Percentiles rank a stretch among this genome's conserved stretches.
Evolutionary conservation across 306 rosid genomes (phyloP).

Genomic region (Casuarina cunninghamiana): DNA sequence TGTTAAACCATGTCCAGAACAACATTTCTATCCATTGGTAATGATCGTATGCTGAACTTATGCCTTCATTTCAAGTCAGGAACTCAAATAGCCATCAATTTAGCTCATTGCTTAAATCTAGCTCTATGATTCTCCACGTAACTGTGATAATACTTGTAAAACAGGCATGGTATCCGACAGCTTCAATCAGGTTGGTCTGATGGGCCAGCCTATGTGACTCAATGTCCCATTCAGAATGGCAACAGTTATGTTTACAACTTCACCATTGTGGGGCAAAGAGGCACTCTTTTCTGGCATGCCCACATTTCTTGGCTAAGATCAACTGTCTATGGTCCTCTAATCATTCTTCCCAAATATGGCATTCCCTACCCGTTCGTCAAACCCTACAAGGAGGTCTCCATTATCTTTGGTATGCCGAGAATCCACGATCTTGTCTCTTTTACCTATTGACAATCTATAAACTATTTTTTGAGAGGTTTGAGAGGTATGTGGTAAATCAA

Average conservation of each 20-base stretch:
- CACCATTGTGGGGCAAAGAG: slow-evolving; percentile 61
- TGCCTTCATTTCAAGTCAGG: too few species aligned
- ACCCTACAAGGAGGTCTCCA: slow-evolving; percentile 47
- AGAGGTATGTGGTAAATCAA: too few species aligned
- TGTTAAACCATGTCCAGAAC: slow-evolving; percentile 49
- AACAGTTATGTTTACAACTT: slow-evolving; percentile 63
- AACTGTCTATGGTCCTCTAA: slow-evolving; percentile 56
- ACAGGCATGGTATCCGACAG: slow-evolving; percentile 72
- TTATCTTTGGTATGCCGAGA: slow-evolving; percentile 34
- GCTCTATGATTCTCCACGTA: not conserved
- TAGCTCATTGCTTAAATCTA: not conserved
- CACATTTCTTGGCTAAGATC: slow-evolving; percentile 69
- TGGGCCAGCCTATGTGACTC: slow-evolving; percentile 71
- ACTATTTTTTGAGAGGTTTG: too few species aligned
- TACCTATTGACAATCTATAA: too few species aligned
- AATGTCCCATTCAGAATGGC: slow-evolving; percentile 68
- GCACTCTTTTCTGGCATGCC: slow-evolving; percentile 74
- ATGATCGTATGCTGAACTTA: not conserved
- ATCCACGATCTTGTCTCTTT: not conserved
- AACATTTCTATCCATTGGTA: slow-evolving; percentile 72
- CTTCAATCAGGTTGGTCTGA: slow-evolving; percentile 66
- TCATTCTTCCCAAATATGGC: slow-evolving; percentile 55
- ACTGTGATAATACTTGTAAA: not conserved
- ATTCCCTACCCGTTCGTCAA: slow-evolving; percentile 43
- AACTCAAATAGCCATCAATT: not conserved